Percentiles rank a stretch among this genome's conserved stretches.
These are phyloP conservation scores for Flaveria linearis DNA, from an alignment of 129 eudicot genomes.

Conservation along the genomic window DNA sequence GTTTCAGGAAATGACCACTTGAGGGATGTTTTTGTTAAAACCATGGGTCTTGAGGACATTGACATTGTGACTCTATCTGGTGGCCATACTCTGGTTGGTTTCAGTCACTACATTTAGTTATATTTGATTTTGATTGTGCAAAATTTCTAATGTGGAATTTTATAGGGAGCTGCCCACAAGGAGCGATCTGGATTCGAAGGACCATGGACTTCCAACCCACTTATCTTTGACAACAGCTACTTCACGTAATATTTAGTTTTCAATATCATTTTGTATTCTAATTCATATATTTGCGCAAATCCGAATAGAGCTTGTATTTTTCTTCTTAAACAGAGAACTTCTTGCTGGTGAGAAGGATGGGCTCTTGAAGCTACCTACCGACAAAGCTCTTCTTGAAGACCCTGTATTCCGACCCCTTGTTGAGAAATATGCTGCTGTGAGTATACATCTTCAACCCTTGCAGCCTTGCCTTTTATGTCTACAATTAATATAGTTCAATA, in stretches of 20 bases:
- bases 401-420: conserved; percentile 71
- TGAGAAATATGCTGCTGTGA: conserved; percentile 74
- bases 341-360: conserved; percentile 85
- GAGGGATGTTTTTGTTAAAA: conserved; percentile 57
- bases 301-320: not conserved
- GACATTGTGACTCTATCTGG: conserved; percentile 88
- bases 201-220: conserved; percentile 78
- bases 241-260: conserved; percentile 51
- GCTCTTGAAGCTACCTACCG: conserved; percentile 73
- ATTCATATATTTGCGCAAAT: not conserved
- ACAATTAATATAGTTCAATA: not conserved
- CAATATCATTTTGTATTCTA: not conserved
- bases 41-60: conserved; percentile 77
- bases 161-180: conserved; percentile 82
- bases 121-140: not conserved
- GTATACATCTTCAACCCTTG: conserved; percentile 24
- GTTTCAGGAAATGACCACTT: conserved; percentile 63
- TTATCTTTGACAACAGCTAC: conserved; percentile 76
- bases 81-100: conserved; percentile 71
- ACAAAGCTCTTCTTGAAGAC: conserved; percentile 71
- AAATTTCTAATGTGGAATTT: not conserved
- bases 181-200: conserved; percentile 91
- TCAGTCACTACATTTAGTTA: not conserved
- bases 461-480: not conserved
- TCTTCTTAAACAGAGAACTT: conserved; percentile 54